Percentiles rank a stretch among this genome's conserved stretches.
These are phyloP conservation scores for Colletotrichum melonis DNA, from an alignment of 2,329 filamentous ascomycete genomes.

Conservation along the genomic window DNA sequence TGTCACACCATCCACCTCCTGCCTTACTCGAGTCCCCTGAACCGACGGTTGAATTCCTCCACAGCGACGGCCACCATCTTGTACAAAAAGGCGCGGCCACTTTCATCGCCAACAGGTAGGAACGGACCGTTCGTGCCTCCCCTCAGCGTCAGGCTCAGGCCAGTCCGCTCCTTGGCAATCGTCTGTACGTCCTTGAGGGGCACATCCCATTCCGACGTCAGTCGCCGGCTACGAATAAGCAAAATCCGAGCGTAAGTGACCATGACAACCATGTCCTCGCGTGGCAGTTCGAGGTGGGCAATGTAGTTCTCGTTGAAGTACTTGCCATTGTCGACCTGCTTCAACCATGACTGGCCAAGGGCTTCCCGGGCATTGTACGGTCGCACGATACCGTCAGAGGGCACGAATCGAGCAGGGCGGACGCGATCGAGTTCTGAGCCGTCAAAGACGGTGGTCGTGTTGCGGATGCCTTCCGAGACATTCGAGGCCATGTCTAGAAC, in stretches of 20 bases:
- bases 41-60: slow-evolving; percentile 74
- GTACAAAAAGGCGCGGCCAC: slow-evolving; percentile 72
- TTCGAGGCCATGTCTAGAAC: slow-evolving; percentile 98
- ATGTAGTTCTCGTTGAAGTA: slow-evolving; percentile 99
- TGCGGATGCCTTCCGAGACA: slow-evolving; percentile 95
- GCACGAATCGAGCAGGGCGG: slow-evolving; percentile 92
- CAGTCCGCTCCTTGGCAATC: slow-evolving; percentile 95
- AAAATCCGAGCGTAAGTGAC: slow-evolving; percentile 90
- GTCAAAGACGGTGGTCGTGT: slow-evolving; percentile 98
- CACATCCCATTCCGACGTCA: slow-evolving; percentile 95
- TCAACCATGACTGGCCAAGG: slow-evolving; percentile 97
- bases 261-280: slow-evolving; percentile 90
- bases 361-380: slow-evolving; percentile 96
- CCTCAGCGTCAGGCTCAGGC: slow-evolving; percentile 87
- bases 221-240: slow-evolving; percentile 85
- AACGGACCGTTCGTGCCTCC: slow-evolving; percentile 95
- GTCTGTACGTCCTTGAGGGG: slow-evolving; percentile 96
- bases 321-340: slow-evolving; percentile 96
- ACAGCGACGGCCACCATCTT: slow-evolving; percentile 74
- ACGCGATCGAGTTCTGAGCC: slow-evolving; percentile 94
- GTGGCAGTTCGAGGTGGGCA: slow-evolving; percentile 91
- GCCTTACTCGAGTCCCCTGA: slow-evolving; percentile 54
- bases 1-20: background rate
- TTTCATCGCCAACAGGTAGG: slow-evolving; percentile 92
- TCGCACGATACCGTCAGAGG: slow-evolving; percentile 90